These are phyloP conservation scores for Plasmodiophora brassicae DNA, from an alignment of 208 protist genomes.

Conservation along the genomic window DNA sequence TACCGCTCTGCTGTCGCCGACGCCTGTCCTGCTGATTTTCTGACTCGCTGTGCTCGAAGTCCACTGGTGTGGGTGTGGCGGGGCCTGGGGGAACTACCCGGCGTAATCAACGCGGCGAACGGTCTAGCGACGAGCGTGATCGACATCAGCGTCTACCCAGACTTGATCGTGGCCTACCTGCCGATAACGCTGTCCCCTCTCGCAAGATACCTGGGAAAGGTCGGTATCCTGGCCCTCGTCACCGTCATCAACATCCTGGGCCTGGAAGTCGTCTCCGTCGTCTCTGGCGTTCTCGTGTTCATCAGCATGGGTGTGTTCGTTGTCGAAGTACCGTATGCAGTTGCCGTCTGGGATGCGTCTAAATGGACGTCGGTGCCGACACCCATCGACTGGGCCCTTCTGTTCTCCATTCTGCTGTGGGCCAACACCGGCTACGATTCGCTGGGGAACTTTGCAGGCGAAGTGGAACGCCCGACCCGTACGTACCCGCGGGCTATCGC, in stretches of 20 bases:
- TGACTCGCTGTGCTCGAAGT: background rate
- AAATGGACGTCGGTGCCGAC: background rate
- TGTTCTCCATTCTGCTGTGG: background rate
- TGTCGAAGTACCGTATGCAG: background rate
- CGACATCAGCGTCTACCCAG: too few relatives aligned
- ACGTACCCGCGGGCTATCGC: background rate
- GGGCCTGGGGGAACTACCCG: background rate
- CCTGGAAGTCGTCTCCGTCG: background rate
- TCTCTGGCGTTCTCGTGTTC: background rate
- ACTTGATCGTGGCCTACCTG: background rate
- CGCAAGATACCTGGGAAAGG: background rate
- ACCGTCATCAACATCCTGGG: background rate
- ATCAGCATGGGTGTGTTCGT: background rate
- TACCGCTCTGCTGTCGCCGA: background rate
- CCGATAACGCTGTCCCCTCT: background rate
- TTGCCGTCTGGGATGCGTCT: background rate
- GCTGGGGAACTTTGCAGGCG: background rate
- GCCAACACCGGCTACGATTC: background rate
- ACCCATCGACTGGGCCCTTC: background rate
- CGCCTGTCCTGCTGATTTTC: background rate
- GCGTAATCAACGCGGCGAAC: background rate
- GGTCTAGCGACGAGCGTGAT: background rate
- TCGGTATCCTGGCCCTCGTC: background rate
- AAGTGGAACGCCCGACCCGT: background rate
- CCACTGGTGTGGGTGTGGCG: background rate